A percentile compares a stretch with the other conserved stretches of the same genome.
These are phyloP conservation scores for Microascus cirrosus DNA, from an alignment of 2,329 filamentous ascomycete species.

Conservation along the genomic window DNA sequence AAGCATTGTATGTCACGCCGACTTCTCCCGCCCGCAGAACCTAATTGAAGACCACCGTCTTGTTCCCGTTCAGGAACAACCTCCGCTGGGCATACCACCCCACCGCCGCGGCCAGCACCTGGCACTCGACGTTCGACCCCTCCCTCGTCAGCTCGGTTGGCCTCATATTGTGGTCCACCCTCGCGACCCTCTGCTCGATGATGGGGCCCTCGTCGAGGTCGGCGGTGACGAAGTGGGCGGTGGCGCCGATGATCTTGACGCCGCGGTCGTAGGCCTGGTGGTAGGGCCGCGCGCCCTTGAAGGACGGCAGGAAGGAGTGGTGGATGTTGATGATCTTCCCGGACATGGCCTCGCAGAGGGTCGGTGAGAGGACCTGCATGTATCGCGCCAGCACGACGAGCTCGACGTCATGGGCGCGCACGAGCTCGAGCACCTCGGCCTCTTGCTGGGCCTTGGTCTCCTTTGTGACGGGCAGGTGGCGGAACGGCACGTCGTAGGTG, in stretches of 20 bases:
- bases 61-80: constrained; percentile 67
- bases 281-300: constrained; percentile 83
- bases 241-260: constrained; percentile 81
- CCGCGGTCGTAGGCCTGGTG: constrained; percentile 79
- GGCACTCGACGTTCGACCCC: constrained; percentile 74
- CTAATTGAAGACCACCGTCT: constrained; percentile 64
- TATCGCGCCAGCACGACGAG: constrained; percentile 74
- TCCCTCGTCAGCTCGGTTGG: constrained; percentile 68
- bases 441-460: constrained; percentile 72
- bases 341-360: constrained; percentile 60
- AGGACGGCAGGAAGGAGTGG: constrained; percentile 74
- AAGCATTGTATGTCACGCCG: not conserved
- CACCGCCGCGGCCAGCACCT: constrained; percentile 69
- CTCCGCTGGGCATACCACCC: constrained; percentile 74
- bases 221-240: constrained; percentile 76
- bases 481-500: constrained; percentile 68
- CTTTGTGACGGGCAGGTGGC: constrained; percentile 68
- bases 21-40: not conserved
- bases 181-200: constrained; percentile 71
- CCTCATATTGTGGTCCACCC: constrained; percentile 67
- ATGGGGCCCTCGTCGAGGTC: constrained; percentile 81
- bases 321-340: constrained; percentile 88
- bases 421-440: constrained; percentile 56
- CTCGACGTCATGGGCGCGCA: constrained; percentile 58
- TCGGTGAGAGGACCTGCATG: constrained; percentile 53